These are phyloP conservation scores for Pilatotrama ljubarskyi DNA, from an alignment of 768 basidiomycete genomes.

Conservation along the genomic window DNA sequence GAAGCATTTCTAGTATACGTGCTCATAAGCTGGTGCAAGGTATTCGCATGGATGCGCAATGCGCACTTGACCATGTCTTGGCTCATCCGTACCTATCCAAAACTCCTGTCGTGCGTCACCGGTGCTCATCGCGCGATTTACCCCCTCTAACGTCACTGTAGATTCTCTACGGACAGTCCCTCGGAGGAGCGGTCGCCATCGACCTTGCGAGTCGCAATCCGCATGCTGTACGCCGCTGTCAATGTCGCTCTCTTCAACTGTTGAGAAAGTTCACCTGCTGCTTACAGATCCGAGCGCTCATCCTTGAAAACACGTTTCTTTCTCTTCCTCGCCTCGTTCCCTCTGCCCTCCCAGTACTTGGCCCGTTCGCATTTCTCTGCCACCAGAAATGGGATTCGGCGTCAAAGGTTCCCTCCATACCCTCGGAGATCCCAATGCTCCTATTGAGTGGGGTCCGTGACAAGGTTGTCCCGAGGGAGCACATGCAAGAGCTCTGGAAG, in stretches of 20 bases:
- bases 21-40: conserved; percentile 42
- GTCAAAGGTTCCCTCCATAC: conserved; percentile 57
- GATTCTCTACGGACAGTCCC: conserved; percentile 83
- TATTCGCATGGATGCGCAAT: conserved; percentile 82
- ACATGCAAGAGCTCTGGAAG: conserved; percentile 77
- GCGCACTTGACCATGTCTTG: conserved; percentile 71
- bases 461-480: conserved; percentile 70
- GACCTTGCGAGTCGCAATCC: conserved; percentile 83
- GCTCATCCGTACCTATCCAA: conserved; percentile 62
- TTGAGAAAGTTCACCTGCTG: not conserved
- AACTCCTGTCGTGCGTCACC: conserved; percentile 63
- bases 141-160: conserved; percentile 24
- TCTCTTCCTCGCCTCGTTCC: conserved; percentile 85
- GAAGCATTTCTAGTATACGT: not conserved
- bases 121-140: not conserved
- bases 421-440: conserved; percentile 67
- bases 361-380: conserved; percentile 75
- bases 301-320: conserved; percentile 93
- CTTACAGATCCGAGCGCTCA: conserved; percentile 66
- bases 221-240: conserved; percentile 48
- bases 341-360: conserved; percentile 68
- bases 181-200: conserved; percentile 92
- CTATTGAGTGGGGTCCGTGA: conserved; percentile 78
- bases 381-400: conserved; percentile 89
- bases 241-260: not conserved